These are phyloP conservation scores for Bathelium albidoporum DNA, from an alignment of 495 filamentous ascomycete genomes.

Conservation along the genomic window DNA sequence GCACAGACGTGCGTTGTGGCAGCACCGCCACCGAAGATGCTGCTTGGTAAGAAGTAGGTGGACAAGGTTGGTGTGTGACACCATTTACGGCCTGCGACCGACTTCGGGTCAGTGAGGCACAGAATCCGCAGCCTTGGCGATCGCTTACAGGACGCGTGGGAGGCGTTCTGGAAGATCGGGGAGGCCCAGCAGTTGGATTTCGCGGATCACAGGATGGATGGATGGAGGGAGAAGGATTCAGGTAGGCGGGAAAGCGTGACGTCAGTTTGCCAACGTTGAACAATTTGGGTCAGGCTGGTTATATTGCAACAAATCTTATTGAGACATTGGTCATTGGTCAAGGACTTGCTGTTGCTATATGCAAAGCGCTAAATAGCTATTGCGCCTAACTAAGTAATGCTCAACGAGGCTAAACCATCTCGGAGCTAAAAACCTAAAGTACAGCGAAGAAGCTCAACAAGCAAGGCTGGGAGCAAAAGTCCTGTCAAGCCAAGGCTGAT, in stretches of 20 bases:
- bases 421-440: neutral
- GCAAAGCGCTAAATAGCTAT: neutral
- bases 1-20: neutral
- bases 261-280: no score
- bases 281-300: no score
- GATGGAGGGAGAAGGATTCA: no score
- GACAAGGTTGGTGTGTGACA: no score
- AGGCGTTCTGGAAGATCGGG: neutral
- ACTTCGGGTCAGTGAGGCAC: no score
- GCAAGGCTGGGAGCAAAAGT: neutral
- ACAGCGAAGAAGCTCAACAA: neutral
- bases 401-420: neutral
- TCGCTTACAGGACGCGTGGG: neutral
- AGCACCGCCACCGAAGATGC: neutral
- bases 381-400: neutral
- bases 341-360: neutral
- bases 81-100: no score
- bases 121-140: neutral
- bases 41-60: neutral
- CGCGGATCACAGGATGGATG: neutral
- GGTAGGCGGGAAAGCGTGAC: no score
- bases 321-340: neutral
- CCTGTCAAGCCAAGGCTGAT: neutral
- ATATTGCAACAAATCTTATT: no score
- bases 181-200: neutral